Evolutionary conservation across 441 rosid genomes (phyloP).

Genomic region (Adansonia madagascariensis): DNA sequence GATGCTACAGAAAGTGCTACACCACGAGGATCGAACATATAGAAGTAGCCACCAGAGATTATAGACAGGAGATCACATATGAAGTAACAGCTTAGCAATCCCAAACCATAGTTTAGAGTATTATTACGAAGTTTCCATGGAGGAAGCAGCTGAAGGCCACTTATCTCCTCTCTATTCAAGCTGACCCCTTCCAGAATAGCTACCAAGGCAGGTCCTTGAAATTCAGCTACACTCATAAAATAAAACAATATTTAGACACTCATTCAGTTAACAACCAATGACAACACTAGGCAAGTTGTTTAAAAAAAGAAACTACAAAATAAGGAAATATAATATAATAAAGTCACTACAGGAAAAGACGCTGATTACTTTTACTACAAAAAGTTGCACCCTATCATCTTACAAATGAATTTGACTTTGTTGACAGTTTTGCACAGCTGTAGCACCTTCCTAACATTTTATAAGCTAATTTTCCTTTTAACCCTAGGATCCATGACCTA

Average conservation of each 20-base stretch:
- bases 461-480: constrained; percentile 11
- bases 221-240: constrained; percentile 64
- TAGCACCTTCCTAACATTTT: constrained; percentile 18
- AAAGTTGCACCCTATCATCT: background rate
- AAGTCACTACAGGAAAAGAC: constrained; percentile 9
- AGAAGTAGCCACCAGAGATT: constrained; percentile 87
- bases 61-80: constrained; percentile 83
- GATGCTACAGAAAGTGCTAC: constrained; percentile 72
- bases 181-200: constrained; percentile 89
- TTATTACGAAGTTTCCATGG: constrained; percentile 92
- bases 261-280: constrained; percentile 20
- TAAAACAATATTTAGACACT: constrained; percentile 31
- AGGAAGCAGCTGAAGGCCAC: constrained; percentile 94
- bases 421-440: background rate
- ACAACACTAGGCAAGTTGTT: constrained; percentile 9
- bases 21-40: constrained; percentile 97
- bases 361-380: background rate
- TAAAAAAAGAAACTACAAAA: constrained; percentile 12
- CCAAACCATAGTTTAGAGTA: constrained; percentile 93
- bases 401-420: background rate
- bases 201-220: constrained; percentile 95
- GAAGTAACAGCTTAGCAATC: constrained; percentile 86
- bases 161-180: constrained; percentile 88
- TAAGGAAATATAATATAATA: background rate
- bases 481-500: constrained; percentile 2